Conservation (phyloP, 2,329 filamentous ascomycete genomes). For the Colletotrichum chlorophyti region DNA sequence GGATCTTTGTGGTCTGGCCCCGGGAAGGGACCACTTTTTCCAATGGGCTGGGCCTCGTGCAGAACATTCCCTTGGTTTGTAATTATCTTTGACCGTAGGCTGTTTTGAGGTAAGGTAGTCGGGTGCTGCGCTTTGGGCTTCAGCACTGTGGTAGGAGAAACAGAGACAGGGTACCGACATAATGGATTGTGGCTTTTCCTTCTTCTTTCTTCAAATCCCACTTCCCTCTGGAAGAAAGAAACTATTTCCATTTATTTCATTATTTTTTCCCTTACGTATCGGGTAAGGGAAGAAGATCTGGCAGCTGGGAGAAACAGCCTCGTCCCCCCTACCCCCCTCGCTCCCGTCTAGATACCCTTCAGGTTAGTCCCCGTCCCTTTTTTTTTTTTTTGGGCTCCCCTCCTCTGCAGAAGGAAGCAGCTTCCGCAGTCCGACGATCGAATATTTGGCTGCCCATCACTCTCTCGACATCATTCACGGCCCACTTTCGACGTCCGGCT, state of each 20-base stretch:
- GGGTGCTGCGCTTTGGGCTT: background rate
- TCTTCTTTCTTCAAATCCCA: background rate
- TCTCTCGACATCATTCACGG: background rate
- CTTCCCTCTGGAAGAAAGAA: background rate
- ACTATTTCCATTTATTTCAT: background rate
- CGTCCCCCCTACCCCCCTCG: no score
- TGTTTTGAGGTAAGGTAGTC: no score
- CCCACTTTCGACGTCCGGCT: background rate
- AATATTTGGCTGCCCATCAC: constrained; percentile 16
- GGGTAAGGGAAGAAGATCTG: background rate
- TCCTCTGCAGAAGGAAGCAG: constrained; percentile 10
- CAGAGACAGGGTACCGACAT: background rate
- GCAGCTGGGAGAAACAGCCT: constrained; percentile 5
- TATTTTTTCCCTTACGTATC: background rate
- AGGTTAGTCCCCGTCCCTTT: background rate
- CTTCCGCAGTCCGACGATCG: constrained; percentile 10
- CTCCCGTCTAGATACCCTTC: no score
- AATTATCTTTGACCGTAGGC: no score
- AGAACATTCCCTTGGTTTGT: no score
- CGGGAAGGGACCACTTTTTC: background rate
- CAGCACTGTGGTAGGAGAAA: background rate
- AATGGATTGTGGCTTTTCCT: background rate
- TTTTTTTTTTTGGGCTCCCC: background rate
- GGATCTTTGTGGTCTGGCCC: background rate
- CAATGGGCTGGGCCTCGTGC: background rate